Conservation (phyloP, 1,139 yeast species). For the Suhomyces ambrosiae region DNA sequence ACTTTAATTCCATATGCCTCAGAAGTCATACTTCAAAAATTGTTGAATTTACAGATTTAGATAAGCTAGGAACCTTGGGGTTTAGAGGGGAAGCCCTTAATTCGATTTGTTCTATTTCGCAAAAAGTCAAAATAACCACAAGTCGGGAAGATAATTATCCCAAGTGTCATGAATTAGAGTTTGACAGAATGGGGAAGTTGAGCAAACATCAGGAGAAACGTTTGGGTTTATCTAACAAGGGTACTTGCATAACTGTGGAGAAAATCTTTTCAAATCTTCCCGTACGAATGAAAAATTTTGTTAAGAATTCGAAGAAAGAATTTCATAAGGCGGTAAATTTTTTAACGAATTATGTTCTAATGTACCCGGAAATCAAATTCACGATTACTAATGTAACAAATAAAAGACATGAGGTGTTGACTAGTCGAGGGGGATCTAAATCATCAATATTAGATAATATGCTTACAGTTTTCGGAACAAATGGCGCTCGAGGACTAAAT, state of each 20-base stretch:
- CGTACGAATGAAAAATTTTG: conserved; percentile 71
- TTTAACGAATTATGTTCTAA: conserved; percentile 70
- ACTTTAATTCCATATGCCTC: conserved; percentile 62
- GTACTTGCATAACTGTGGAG: conserved; percentile 57
- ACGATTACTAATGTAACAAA: conserved; percentile 55
- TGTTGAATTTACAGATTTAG: conserved; percentile 55
- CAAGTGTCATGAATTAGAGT: conserved; percentile 55
- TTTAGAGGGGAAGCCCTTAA: conserved; percentile 87
- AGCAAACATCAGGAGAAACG: conserved; percentile 32
- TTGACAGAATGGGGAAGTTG: conserved; percentile 56
- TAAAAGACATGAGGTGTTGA: conserved; percentile 52
- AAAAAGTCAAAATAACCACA: conserved; percentile 55
- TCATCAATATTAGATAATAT: conserved; percentile 51
- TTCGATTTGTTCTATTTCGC: conserved; percentile 64
- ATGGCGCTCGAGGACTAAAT: conserved; percentile 58
- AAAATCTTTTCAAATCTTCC: conserved; percentile 68
- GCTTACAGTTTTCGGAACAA: conserved; percentile 69
- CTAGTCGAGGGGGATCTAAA: conserved; percentile 48
- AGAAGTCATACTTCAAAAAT: conserved; percentile 86
- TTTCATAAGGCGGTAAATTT: conserved; percentile 64
- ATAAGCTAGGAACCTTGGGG: conserved; percentile 60
- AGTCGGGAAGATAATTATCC: conserved; percentile 56
- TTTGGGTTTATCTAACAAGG: conserved; percentile 43
- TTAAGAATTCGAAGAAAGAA: conserved; percentile 69
- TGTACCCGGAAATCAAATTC: conserved; percentile 58